Conservation (phyloP, 805 yeast species). For the Sugiyamaella chiloensis region DNA sequence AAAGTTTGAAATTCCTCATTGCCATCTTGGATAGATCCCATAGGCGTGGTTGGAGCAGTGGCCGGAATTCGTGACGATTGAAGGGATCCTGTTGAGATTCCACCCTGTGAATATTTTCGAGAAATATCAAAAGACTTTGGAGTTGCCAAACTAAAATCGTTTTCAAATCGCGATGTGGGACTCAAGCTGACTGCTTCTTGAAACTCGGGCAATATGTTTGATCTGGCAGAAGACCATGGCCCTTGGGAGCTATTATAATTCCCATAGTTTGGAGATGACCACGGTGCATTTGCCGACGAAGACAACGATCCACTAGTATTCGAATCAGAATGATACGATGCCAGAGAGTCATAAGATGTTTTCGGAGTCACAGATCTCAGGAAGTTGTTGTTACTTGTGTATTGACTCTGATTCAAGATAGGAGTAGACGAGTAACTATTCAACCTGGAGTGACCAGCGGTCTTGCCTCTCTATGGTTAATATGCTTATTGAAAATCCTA, state of each 20-base stretch:
- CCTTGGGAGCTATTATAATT: conserved; percentile 9
- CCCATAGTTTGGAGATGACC: conserved; percentile 12
- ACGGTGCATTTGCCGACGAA: conserved; percentile 9
- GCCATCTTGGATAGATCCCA: conserved; percentile 15
- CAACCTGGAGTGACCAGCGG: no score
- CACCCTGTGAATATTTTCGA: background rate
- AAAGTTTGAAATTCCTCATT: conserved; percentile 46
- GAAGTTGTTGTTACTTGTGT: conserved; percentile 5
- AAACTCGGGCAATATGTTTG: background rate
- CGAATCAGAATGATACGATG: conserved; percentile 17
- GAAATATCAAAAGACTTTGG: background rate
- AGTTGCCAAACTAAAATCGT: background rate
- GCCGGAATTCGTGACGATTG: background rate
- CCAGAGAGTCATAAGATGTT: conserved; percentile 21
- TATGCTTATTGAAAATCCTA: no score
- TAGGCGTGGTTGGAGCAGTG: background rate
- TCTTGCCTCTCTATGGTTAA: background rate
- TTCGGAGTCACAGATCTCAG: conserved; percentile 16
- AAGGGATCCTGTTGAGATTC: conserved; percentile 3
- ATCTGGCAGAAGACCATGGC: background rate
- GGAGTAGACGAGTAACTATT: conserved; percentile 5
- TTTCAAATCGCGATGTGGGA: background rate
- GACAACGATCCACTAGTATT: conserved; percentile 9
- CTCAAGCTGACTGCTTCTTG: conserved; percentile 6
- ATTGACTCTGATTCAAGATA: background rate